Evolutionary conservation across 2,329 filamentous ascomycete species (phyloP), one percentile per base, ranked within the genome.

Genomic region (Fusarium sp.): DNA sequence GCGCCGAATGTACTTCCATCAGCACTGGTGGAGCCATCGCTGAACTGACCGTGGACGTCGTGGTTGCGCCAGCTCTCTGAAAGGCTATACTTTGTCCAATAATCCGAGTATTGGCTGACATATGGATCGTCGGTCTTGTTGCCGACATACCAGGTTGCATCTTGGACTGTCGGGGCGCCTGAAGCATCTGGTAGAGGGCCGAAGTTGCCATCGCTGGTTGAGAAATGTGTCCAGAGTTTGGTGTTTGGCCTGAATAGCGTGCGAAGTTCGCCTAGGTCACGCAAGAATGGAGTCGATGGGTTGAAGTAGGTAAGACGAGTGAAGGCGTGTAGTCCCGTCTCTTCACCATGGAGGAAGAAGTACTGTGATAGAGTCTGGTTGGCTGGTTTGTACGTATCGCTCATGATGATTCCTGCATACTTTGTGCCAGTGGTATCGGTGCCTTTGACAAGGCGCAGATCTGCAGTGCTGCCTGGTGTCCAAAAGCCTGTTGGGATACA

Each of bases 71-170:
- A 89, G 4, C 80, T 80, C 60, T 85, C 84, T 1, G 81, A 80
- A 56, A 90, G 88, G 0, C 83, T 88, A 68, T 90, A 90, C 68
- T 90, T 90, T 11, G 87, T 90, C 71, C 88, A 90, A 72, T 88
- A 90, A 42, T 88, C 84, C 0, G 84, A 81, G 55, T 85, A 82
- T 23, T 85, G 77, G 17, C 81, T 74, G 0, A 85, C 83, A 60
- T 89, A 90, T 0, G 83, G 78, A 66, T 87, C 84, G 21, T 82
- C 72, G 0, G 82, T 81, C 0, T 82, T 82, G 45, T 84, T 84
- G n/a, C 84, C 84, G 3, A 89, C 74, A 46, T 85, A 85, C 84
- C 85, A 88, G 0, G 87, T 88, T 3, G 88, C 87, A 73, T 90
- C 87, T 67, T 89, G 87, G 4, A 90, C 87, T 1, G 81, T 81